Conservation (phyloP, 1,284 basidiomycete genomes). For the Irpex sp. region DNA sequence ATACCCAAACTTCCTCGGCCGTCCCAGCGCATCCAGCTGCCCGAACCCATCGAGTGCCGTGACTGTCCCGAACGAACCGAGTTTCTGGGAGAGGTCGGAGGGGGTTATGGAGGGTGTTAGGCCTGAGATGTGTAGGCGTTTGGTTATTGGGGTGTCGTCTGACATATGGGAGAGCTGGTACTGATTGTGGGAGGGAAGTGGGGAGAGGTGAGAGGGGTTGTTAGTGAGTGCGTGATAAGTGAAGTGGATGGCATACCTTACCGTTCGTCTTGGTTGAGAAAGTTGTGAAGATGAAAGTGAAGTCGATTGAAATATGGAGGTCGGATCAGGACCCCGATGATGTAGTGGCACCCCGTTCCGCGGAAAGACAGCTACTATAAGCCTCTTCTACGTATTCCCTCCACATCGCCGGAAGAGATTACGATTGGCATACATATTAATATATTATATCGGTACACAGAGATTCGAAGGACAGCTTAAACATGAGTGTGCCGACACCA, state of each 20-base stretch:
- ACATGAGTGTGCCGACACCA: too few relatives aligned
- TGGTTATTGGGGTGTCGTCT: slow-evolving; percentile 39
- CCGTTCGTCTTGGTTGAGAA: not conserved
- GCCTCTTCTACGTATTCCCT: too few relatives aligned
- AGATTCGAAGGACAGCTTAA: too few relatives aligned
- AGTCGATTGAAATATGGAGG: not conserved
- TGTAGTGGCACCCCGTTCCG: not conserved
- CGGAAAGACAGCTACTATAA: too few relatives aligned
- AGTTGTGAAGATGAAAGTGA: not conserved
- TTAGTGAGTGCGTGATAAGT: not conserved
- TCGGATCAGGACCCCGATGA: not conserved
- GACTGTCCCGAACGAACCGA: slow-evolving; percentile 64
- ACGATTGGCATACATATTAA: too few relatives aligned
- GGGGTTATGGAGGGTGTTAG: slow-evolving; percentile 58
- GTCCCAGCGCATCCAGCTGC: slow-evolving; percentile 53
- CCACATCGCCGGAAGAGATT: too few relatives aligned
- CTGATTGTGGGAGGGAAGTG: too few relatives aligned
- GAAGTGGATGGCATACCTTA: not conserved
- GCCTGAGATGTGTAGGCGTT: slow-evolving; percentile 69
- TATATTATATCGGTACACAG: too few relatives aligned
- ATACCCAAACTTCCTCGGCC: slow-evolving; percentile 65
- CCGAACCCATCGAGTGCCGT: slow-evolving; percentile 66
- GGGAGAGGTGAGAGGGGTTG: too few relatives aligned
- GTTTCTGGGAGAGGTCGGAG: slow-evolving; percentile 51
- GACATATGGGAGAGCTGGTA: slow-evolving; percentile 10